A percentile compares a stretch with the other conserved stretches of the same genome.
phyloP scores from a whole-genome alignment of 1,284 basidiomycete genomes.

The Violaceomyces palustris region DNA sequence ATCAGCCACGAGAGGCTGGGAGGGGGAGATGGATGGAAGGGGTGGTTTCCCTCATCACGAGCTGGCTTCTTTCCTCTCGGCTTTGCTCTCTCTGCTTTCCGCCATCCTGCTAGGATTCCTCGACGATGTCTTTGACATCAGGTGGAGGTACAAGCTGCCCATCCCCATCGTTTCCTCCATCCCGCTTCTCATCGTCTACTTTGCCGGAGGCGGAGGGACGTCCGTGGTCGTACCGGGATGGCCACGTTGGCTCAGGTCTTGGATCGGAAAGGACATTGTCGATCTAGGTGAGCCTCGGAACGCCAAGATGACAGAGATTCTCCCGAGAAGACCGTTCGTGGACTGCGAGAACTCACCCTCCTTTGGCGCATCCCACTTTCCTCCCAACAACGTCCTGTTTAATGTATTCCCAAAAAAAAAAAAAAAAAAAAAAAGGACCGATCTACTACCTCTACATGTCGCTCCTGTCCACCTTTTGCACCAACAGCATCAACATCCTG shows the following conservation, averaged over 20 bases:
- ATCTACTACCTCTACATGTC: slow-evolving; percentile 97
- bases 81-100: slow-evolving; percentile 79
- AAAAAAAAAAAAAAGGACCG: too few relatives aligned
- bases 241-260: slow-evolving; percentile 35
- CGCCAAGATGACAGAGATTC: too few relatives aligned
- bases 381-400: too few relatives aligned
- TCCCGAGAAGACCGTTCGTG: too few relatives aligned
- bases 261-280: slow-evolving; percentile 65
- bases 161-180: slow-evolving; percentile 90
- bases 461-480: slow-evolving; percentile 89
- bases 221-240: slow-evolving; percentile 81
- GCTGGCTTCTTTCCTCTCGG: slow-evolving; percentile 87
- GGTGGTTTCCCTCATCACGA: slow-evolving; percentile 80
- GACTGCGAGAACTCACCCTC: too few relatives aligned
- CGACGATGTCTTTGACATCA: slow-evolving; percentile 96
- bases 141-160: slow-evolving; percentile 96
- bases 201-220: slow-evolving; percentile 86
- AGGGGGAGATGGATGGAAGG: slow-evolving; percentile 35
- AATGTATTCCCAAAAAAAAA: too few relatives aligned
- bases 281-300: slow-evolving; percentile 66
- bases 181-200: slow-evolving; percentile 91
- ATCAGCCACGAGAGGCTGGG: slow-evolving; percentile 9
- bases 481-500: slow-evolving; percentile 97
- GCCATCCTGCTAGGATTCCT: slow-evolving; percentile 92
- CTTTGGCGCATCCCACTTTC: too few relatives aligned